phyloP scores from a whole-genome alignment of 2,329 filamentous ascomycete species.

The Lomentospora prolificans region DNA sequence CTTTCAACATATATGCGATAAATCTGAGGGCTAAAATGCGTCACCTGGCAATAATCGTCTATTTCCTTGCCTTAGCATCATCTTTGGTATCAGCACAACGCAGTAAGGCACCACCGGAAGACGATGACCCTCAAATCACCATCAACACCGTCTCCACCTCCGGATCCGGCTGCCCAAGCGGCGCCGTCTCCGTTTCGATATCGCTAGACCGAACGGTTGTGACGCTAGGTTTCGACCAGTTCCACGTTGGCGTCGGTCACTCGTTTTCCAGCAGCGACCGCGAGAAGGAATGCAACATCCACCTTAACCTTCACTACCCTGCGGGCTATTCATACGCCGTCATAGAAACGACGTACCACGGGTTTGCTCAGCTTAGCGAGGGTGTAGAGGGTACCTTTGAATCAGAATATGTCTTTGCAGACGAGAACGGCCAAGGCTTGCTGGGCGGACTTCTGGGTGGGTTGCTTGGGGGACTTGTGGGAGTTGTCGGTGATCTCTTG shows the following conservation, averaged over 20 bases:
- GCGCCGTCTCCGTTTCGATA: not conserved
- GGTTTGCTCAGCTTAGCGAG: slow-evolving; percentile 6
- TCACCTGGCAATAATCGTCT: not conserved
- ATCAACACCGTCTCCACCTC: slow-evolving; percentile 7
- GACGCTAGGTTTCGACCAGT: slow-evolving; percentile 8
- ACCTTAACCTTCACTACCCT: slow-evolving; percentile 8
- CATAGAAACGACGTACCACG: slow-evolving; percentile 8
- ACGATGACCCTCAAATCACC: slow-evolving; percentile 7
- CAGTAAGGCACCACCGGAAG: not conserved
- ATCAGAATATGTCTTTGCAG: slow-evolving; percentile 5
- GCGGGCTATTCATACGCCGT: slow-evolving; percentile 8
- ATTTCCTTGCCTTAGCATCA: not conserved
- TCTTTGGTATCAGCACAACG: not conserved
- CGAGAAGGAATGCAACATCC: slow-evolving; percentile 8
- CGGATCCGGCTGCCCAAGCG: slow-evolving; percentile 6
- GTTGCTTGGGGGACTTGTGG: not conserved
- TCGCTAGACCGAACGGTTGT: slow-evolving; percentile 8
- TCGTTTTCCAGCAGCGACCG: not conserved
- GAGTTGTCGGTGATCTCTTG: not conserved
- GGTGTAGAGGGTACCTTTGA: slow-evolving; percentile 7
- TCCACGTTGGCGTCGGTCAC: slow-evolving; percentile 3
- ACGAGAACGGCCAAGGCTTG: not conserved
- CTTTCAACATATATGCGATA: not conserved
- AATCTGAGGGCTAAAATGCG: not conserved
- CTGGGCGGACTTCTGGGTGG: not conserved